Evolutionary conservation across 2,329 filamentous ascomycete genomes (phyloP).

Genomic region (Scytalidium sp.): DNA sequence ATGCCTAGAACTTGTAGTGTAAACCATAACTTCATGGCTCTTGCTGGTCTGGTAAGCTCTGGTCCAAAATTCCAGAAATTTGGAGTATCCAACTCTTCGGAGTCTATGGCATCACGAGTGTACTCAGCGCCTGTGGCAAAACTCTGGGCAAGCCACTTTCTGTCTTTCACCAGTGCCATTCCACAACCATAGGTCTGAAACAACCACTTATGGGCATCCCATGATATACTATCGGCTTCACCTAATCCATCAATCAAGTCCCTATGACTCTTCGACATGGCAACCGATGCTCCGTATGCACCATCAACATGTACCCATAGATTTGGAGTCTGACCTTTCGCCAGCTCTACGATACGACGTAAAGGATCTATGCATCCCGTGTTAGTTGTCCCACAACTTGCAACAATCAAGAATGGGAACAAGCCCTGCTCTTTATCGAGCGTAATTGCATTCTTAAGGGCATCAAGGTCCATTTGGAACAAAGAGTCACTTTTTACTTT

Average conservation of each 20-base stretch:
- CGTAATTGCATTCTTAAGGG: background rate
- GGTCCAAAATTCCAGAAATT: constrained; percentile 19
- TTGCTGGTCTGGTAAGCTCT: constrained; percentile 22
- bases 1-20: constrained; percentile 15
- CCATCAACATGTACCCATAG: constrained; percentile 25
- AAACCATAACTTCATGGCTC: constrained; percentile 24
- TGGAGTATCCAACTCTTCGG: constrained; percentile 2
- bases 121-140: constrained; percentile 10
- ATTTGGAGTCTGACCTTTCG: background rate
- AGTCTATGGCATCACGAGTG: constrained; percentile 7
- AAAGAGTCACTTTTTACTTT: background rate
- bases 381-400: constrained; percentile 5
- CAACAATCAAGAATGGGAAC: constrained; percentile 2
- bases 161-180: constrained; percentile 16
- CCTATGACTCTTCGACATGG: constrained; percentile 11
- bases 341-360: constrained; percentile 8
- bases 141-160: constrained; percentile 5
- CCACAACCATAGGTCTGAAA: constrained; percentile 14
- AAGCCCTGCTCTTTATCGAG: background rate
- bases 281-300: constrained; percentile 9
- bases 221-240: constrained; percentile 19
- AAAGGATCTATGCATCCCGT: constrained; percentile 18
- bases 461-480: constrained; percentile 1
- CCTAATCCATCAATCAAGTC: constrained; percentile 10
- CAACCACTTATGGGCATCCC: constrained; percentile 5